phyloP scores from a whole-genome alignment of 108 stramenopile species.

The Cyclotella atomus region DNA sequence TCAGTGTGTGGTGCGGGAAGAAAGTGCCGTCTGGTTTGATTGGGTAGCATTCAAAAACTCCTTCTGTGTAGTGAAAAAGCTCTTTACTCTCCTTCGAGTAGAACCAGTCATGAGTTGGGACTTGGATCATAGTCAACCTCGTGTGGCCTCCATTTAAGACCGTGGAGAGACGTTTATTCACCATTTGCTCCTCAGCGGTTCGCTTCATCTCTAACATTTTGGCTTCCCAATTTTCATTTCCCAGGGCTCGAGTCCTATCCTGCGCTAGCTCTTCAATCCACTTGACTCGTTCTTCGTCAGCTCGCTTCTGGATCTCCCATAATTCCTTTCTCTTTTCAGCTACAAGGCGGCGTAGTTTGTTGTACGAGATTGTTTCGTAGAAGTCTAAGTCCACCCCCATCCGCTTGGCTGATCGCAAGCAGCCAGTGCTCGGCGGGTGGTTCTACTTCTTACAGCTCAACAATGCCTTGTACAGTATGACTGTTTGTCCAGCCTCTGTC shows the following conservation, averaged over 20 bases:
- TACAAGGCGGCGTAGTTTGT: background rate
- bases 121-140: background rate
- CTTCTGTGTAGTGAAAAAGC: background rate
- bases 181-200: background rate
- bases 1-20: background rate
- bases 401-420: background rate
- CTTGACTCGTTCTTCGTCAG: background rate
- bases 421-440: background rate
- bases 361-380: no score
- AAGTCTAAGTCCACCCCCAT: background rate
- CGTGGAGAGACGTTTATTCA: background rate
- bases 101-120: conserved; percentile 9
- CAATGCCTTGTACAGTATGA: background rate
- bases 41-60: background rate
- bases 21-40: background rate
- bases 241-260: background rate
- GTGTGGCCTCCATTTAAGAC: background rate
- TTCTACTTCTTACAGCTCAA: background rate
- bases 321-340: background rate
- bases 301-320: background rate
- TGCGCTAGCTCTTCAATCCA: background rate
- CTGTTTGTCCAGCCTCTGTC: background rate
- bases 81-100: background rate
- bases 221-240: background rate
- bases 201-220: background rate